Percentiles rank a stretch among this genome's conserved stretches.
Conservation (phyloP, 306 rosid species). For the Senna siamea region DNA sequence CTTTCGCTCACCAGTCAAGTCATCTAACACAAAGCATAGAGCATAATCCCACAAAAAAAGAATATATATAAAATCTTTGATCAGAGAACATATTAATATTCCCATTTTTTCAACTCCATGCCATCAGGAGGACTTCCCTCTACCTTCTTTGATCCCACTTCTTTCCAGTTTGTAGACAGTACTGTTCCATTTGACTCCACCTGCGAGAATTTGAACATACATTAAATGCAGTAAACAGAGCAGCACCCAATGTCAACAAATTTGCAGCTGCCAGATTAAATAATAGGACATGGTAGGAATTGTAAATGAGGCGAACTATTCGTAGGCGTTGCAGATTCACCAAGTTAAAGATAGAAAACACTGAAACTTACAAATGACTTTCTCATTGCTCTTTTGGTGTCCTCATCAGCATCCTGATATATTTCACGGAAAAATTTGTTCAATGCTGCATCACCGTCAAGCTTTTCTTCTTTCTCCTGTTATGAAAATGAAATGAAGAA, state of each 20-base stretch:
- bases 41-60: constrained; percentile 38
- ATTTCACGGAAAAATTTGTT: constrained; percentile 91
- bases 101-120: constrained; percentile 96
- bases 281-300: neutral
- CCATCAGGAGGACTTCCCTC: constrained; percentile 99
- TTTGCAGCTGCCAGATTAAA: neutral
- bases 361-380: constrained; percentile 81
- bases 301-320: neutral
- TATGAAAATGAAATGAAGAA: constrained; percentile 30
- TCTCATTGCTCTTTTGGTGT: constrained; percentile 88
- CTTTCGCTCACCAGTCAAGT: neutral
- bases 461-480: constrained; percentile 95
- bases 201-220: constrained; percentile 39
- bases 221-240: neutral
- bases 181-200: constrained; percentile 94
- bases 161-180: constrained; percentile 95
- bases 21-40: constrained; percentile 22
- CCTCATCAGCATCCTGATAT: constrained; percentile 92
- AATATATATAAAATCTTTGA: neutral
- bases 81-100: constrained; percentile 44
- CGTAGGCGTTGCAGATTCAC: neutral
- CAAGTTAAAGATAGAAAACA: neutral
- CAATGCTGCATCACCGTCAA: constrained; percentile 94
- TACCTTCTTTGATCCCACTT: constrained; percentile 88
- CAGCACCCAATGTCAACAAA: neutral